These are phyloP conservation scores for Jackrogersella minutella DNA, from an alignment of 495 filamentous ascomycete species.

Conservation along the genomic window DNA sequence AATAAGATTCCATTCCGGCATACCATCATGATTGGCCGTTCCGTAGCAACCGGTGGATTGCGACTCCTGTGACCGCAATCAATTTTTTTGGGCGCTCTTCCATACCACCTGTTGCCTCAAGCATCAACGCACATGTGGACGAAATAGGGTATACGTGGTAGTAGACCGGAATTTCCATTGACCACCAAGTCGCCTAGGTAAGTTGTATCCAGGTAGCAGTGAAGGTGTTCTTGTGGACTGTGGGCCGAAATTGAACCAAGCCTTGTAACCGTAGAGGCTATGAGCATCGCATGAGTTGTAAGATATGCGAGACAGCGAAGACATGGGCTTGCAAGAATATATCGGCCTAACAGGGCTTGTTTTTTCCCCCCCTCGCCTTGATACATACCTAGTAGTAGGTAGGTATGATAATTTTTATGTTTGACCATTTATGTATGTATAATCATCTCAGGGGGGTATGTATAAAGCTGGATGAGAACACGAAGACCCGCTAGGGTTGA, in stretches of 20 bases:
- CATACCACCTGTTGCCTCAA: slow-evolving; percentile 8
- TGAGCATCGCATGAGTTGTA: slow-evolving; percentile 17
- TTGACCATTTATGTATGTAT: background rate
- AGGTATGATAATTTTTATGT: too few relatives aligned
- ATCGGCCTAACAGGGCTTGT: slow-evolving; percentile 3
- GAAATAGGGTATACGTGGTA: slow-evolving; percentile 7
- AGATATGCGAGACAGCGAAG: slow-evolving; percentile 12
- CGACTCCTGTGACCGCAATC: slow-evolving; percentile 33
- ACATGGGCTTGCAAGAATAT: slow-evolving; percentile 17
- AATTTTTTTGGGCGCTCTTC: too few relatives aligned
- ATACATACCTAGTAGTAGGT: too few relatives aligned
- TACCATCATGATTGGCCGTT: slow-evolving; percentile 22
- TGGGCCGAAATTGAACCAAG: slow-evolving; percentile 18
- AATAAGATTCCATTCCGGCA: slow-evolving; percentile 11
- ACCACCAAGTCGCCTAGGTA: background rate
- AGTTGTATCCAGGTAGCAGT: background rate
- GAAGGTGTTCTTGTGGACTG: slow-evolving; percentile 8
- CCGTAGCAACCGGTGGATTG: slow-evolving; percentile 29
- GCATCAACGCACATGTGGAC: slow-evolving; percentile 23
- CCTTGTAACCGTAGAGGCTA: slow-evolving; percentile 14
- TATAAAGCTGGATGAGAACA: slow-evolving; percentile 7
- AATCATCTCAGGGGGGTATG: slow-evolving; percentile 10
- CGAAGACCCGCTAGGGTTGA: slow-evolving; percentile 5
- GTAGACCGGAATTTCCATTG: slow-evolving; percentile 1
- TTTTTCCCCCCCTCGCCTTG: background rate